Evolutionary conservation across 805 yeast species (phyloP).

Genomic region (Sungouiozyma ichnusensis): DNA sequence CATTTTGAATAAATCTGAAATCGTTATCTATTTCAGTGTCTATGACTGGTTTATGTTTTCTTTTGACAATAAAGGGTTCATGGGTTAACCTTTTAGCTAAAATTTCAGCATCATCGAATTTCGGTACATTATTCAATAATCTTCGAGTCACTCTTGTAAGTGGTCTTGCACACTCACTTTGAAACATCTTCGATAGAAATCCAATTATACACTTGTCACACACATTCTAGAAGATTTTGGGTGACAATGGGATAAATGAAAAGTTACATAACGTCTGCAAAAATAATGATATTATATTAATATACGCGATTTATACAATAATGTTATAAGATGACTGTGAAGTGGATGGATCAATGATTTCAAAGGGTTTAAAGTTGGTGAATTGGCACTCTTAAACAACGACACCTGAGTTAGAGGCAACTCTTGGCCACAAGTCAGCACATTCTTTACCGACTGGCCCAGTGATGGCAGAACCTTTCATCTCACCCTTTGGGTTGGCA

Average conservation of each 20-base stretch:
- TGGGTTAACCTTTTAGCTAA: slow-evolving; percentile 19
- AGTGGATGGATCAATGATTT: neutral
- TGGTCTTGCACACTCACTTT: neutral
- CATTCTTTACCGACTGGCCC: slow-evolving; percentile 99
- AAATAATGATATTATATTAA: neutral
- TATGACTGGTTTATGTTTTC: slow-evolving; percentile 12
- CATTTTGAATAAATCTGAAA: neutral
- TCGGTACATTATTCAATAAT: slow-evolving; percentile 15
- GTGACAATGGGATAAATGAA: too few species aligned
- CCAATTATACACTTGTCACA: too few species aligned
- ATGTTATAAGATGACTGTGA: neutral
- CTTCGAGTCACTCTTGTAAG: neutral
- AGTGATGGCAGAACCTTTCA: slow-evolving; percentile 99
- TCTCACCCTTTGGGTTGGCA: slow-evolving; percentile 99
- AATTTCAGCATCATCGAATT: slow-evolving; percentile 29
- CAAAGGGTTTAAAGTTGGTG: neutral
- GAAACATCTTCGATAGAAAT: too few species aligned
- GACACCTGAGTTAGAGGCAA: slow-evolving; percentile 99
- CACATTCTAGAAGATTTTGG: too few species aligned
- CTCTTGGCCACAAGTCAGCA: slow-evolving; percentile 99
- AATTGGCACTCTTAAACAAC: slow-evolving; percentile 60
- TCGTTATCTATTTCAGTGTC: slow-evolving; percentile 9
- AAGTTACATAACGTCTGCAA: neutral
- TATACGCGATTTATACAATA: neutral
- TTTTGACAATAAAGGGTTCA: slow-evolving; percentile 23